These are phyloP conservation scores for Raphanus raphanistrum DNA, from an alignment of 345 rosid species.

Conservation along the genomic window DNA sequence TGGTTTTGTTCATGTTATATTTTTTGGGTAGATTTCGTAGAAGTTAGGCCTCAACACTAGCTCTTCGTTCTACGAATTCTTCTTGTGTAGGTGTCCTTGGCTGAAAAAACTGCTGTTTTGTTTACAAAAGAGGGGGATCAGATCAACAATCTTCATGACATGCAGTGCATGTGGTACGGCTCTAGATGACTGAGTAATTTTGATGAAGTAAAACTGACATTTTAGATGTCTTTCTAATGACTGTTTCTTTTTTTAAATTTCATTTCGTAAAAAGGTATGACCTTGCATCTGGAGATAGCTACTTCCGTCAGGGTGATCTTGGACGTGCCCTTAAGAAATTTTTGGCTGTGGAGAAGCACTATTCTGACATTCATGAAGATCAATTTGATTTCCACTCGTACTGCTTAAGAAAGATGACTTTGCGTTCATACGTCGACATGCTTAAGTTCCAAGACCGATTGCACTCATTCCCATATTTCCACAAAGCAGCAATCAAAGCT, in stretches of 20 bases:
- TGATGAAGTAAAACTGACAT: slow-evolving; percentile 12
- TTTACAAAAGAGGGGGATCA: slow-evolving; percentile 99
- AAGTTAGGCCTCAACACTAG: slow-evolving; percentile 6
- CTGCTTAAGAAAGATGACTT: slow-evolving; percentile 96
- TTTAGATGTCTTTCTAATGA: slow-evolving; percentile 22
- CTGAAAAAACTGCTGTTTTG: slow-evolving; percentile 88
- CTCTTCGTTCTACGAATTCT: neutral
- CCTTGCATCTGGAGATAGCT: slow-evolving; percentile 97
- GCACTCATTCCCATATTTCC: slow-evolving; percentile 91
- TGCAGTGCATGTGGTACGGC: slow-evolving; percentile 99
- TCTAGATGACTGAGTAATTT: slow-evolving; percentile 24
- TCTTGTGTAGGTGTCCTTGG: slow-evolving; percentile 68
- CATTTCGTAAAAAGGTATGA: slow-evolving; percentile 67
- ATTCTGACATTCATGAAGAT: slow-evolving; percentile 94
- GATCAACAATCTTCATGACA: slow-evolving; percentile 97
- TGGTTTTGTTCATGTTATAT: neutral
- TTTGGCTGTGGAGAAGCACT: slow-evolving; percentile 98
- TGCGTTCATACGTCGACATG: slow-evolving; percentile 96
- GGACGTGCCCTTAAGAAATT: slow-evolving; percentile 92
- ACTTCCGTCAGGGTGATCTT: slow-evolving; percentile 90
- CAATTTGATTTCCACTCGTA: slow-evolving; percentile 99
- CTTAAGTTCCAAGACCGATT: slow-evolving; percentile 95
- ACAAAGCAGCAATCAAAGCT: slow-evolving; percentile 91
- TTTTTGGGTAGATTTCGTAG: neutral
- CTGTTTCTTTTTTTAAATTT: slow-evolving; percentile 7